Conservation (phyloP, 495 filamentous ascomycete species). For the Zalerion maritima region DNA sequence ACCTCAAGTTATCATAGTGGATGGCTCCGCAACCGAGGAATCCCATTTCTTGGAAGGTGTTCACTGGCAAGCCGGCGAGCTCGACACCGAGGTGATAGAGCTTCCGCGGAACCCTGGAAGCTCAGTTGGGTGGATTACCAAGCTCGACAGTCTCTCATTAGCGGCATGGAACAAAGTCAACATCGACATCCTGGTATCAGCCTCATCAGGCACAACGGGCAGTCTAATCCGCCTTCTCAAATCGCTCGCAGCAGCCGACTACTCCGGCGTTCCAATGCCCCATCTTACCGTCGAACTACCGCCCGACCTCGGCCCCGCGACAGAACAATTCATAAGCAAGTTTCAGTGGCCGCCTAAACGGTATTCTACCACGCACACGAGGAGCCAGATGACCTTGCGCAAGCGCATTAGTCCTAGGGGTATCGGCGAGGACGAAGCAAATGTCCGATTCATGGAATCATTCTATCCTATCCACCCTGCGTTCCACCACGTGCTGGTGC, state of each 20-base stretch:
- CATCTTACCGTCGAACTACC: constrained; percentile 72
- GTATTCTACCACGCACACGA: constrained; percentile 18
- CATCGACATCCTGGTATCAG: constrained; percentile 66
- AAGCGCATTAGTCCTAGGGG: constrained; percentile 47
- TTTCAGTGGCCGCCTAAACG: constrained; percentile 49
- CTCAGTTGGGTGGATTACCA: constrained; percentile 59
- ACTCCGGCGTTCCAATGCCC: constrained; percentile 45
- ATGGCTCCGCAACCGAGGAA: constrained; percentile 34
- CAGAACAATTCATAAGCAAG: constrained; percentile 41
- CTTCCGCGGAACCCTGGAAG: constrained; percentile 45
- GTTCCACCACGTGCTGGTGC: constrained; percentile 56
- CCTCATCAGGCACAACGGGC: constrained; percentile 49
- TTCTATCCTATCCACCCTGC: constrained; percentile 56
- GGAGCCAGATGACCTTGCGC: constrained; percentile 46
- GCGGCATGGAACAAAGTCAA: constrained; percentile 57
- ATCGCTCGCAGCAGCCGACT: constrained; percentile 60
- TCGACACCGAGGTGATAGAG: constrained; percentile 43
- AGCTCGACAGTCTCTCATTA: constrained; percentile 57
- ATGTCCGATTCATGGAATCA: constrained; percentile 58
- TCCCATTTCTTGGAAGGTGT: constrained; percentile 39
- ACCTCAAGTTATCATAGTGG: constrained; percentile 40
- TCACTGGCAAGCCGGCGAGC: constrained; percentile 25
- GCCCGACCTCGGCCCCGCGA: constrained; percentile 42
- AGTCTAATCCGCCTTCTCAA: constrained; percentile 57
- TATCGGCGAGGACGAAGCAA: constrained; percentile 45